Percentiles rank a stretch among this genome's conserved stretches.
Evolutionary conservation across 805 yeast genomes (phyloP).

Genomic region (Yamadazyma philogaea): DNA sequence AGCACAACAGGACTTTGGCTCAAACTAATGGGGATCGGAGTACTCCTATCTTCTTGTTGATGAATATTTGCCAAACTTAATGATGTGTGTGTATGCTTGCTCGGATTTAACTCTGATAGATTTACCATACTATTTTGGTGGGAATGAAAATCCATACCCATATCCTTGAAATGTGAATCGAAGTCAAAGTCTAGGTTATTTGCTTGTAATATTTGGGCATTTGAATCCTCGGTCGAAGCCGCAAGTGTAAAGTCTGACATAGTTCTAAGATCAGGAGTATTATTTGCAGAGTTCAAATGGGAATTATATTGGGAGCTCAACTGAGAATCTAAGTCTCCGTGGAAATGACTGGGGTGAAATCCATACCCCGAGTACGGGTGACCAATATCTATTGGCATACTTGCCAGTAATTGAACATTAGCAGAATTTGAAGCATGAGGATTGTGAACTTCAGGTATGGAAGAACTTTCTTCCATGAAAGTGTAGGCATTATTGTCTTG

Average conservation of each 20-base stretch:
- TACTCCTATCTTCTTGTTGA: not conserved
- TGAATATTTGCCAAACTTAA: conserved; percentile 4
- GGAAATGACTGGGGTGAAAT: conserved; percentile 1
- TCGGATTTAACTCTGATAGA: conserved; percentile 10
- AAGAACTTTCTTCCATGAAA: not conserved
- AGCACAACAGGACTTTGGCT: not conserved
- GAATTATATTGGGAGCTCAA: not conserved
- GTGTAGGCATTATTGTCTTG: conserved; percentile 26
- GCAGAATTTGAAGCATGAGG: not conserved
- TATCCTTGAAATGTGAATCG: conserved; percentile 8
- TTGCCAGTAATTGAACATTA: not conserved
- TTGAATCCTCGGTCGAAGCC: not conserved
- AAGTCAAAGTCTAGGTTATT: conserved; percentile 8
- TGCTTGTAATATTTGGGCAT: conserved; percentile 1
- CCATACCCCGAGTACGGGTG: not conserved
- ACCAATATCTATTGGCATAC: conserved; percentile 1
- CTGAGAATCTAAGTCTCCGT: conserved; percentile 1
- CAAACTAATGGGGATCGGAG: not conserved
- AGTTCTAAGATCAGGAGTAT: not conserved
- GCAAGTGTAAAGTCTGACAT: not conserved
- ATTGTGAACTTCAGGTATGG: not conserved
- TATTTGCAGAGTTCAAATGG: not conserved
- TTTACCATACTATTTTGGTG: conserved; percentile 14
- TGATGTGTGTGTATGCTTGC: not conserved
- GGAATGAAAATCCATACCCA: conserved; percentile 8